phyloP scores from a whole-genome alignment of 164 flowering plant species.

The Tinospora cordifolia region DNA sequence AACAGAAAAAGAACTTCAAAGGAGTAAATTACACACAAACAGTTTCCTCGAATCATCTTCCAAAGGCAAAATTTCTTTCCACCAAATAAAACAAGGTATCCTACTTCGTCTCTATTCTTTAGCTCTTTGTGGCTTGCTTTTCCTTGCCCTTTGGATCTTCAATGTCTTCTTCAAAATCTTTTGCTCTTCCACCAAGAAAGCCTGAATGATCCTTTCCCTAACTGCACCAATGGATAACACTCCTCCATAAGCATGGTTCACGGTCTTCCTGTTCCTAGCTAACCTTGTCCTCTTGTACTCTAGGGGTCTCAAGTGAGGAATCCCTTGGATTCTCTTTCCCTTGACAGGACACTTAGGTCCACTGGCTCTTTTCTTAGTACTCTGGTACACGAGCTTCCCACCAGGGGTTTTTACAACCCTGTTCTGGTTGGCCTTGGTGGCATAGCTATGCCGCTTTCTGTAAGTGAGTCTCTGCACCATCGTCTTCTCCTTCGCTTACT shows the following conservation, averaged over 20 bases:
- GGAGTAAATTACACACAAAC: background rate
- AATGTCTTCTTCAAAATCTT: slow-evolving; percentile 78
- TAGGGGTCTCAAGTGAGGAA: slow-evolving; percentile 78
- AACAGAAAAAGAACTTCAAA: background rate
- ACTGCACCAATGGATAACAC: slow-evolving; percentile 70
- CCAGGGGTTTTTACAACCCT: slow-evolving; percentile 49
- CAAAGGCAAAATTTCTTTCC: slow-evolving; percentile 25
- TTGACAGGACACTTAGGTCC: slow-evolving; percentile 63
- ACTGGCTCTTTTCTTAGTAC: slow-evolving; percentile 45
- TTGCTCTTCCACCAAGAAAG: slow-evolving; percentile 73
- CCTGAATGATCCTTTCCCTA: slow-evolving; percentile 71
- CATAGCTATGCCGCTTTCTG: slow-evolving; percentile 41
- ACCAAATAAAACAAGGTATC: background rate
- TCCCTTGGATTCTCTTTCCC: slow-evolving; percentile 61
- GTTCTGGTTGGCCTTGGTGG: slow-evolving; percentile 43
- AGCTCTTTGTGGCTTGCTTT: slow-evolving; percentile 47
- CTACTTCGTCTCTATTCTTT: slow-evolving; percentile 8
- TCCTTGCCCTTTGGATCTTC: slow-evolving; percentile 79
- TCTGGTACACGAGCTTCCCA: slow-evolving; percentile 45
- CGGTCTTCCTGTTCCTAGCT: slow-evolving; percentile 68
- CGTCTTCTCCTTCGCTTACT: background rate
- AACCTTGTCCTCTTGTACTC: slow-evolving; percentile 72
- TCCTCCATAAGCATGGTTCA: slow-evolving; percentile 74
- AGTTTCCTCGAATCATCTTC: slow-evolving; percentile 11
- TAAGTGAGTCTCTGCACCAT: slow-evolving; percentile 46